Conservation (phyloP, 2,329 filamentous ascomycete genomes). For the Pestalotiopsis fici region DNA sequence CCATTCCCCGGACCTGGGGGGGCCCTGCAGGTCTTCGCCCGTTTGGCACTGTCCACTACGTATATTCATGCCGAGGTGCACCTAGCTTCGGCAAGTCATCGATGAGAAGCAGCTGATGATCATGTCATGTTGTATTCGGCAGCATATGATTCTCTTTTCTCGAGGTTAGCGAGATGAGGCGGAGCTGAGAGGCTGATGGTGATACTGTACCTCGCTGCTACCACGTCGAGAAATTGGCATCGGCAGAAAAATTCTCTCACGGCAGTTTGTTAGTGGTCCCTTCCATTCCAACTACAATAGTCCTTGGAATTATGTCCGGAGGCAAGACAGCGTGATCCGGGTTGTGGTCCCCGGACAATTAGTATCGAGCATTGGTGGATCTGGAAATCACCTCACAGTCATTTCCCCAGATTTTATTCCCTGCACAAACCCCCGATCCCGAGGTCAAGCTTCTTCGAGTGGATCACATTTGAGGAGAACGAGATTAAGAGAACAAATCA, state of each 20-base stretch:
- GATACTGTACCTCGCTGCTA: background rate
- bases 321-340: background rate
- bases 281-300: background rate
- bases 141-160: background rate
- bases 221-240: background rate
- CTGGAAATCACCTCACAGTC: background rate
- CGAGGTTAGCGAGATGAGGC: background rate
- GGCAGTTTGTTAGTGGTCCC: background rate
- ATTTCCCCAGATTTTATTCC: background rate
- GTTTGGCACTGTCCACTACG: background rate
- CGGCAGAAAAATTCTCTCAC: background rate
- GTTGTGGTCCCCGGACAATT: background rate
- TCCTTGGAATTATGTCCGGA: background rate
- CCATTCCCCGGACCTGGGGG: background rate
- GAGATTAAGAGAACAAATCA: background rate
- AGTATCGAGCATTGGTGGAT: background rate
- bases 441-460: background rate
- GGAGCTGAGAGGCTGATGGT: background rate
- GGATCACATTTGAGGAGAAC: background rate
- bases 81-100: background rate
- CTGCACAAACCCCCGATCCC: background rate
- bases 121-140: background rate
- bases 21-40: background rate
- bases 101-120: background rate
- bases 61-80: constrained; percentile 2